Evolutionary conservation across 441 rosid species (phyloP), one percentile per base, ranked within the genome.

Genomic region (Erodium texanum): DNA sequence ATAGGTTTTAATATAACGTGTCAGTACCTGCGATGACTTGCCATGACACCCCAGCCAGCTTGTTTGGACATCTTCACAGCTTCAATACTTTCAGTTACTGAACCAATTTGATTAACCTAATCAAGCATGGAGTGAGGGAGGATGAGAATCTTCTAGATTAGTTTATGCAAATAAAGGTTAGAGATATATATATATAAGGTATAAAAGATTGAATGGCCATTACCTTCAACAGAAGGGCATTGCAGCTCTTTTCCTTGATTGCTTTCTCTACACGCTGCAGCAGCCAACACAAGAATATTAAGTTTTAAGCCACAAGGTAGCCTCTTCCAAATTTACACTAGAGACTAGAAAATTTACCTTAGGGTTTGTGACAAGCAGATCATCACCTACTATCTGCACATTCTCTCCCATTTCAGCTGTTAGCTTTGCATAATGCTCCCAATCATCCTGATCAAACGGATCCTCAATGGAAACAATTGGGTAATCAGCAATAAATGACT

Each of bases 31-130:
- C 97, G 83, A 84, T 95, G 99, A 75, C 99, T 95, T 63, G 99
- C 86, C 99, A 95, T 92, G 61, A 95, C 97, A 54, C 99, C 97
- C 98, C 97, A 95, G 1, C 99, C 98, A 68, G 99, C 98, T 63
- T 24, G 77, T 87, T 95, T 95, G 11, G 99, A 88, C 97, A 90
- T 95, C 81, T 70, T 95, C 14, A 94, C 98, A 4, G 99, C 98
- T 82, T 94, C 97, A 24, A 45, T 45, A 45, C 54, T 45, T 45
- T 45, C 54, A 15, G 54, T 45, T 11, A 90, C 98, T 0, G 98
- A 82, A 36, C 98, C 99, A 68, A 94, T 95, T 83, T 95, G 99
- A 78, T 95, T 95, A 41, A 95, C 99, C 97, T 93, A 81, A 72
- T 7, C 56, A 50, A 50, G 19, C 3, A 15, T 50, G 19, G 12